phyloP scores from a whole-genome alignment of 2,329 filamentous ascomycete species.

The Fusarium annulatum region DNA sequence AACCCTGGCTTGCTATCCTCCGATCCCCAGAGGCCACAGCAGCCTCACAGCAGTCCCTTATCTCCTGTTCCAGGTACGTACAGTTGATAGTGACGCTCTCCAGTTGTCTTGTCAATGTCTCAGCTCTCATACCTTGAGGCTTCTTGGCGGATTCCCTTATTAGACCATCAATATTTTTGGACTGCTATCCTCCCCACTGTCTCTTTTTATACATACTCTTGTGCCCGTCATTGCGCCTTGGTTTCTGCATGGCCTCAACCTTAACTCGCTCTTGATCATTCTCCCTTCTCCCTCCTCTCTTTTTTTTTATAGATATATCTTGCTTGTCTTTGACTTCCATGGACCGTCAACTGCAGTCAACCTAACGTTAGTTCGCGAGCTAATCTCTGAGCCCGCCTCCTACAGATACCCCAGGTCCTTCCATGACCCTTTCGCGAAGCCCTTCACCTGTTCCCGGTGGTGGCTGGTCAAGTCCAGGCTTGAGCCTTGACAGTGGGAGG shows the following conservation, averaged over 20 bases:
- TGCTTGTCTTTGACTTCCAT: slow-evolving; percentile 20
- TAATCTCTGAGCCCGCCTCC: slow-evolving; percentile 43
- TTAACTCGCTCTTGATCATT: slow-evolving; percentile 2
- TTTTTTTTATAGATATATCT: slow-evolving; percentile 1
- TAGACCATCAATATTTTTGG: slow-evolving; percentile 10
- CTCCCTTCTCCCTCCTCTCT: background rate
- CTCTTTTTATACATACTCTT: slow-evolving; percentile 19
- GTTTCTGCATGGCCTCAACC: slow-evolving; percentile 1
- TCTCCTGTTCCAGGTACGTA: slow-evolving; percentile 68
- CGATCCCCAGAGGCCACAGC: slow-evolving; percentile 45
- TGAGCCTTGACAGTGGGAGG: slow-evolving; percentile 77
- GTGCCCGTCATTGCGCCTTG: slow-evolving; percentile 2
- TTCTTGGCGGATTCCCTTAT: slow-evolving; percentile 19
- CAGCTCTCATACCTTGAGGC: slow-evolving; percentile 25
- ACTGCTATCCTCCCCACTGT: slow-evolving; percentile 13
- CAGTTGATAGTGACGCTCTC: background rate
- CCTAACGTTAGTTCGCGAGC: slow-evolving; percentile 29
- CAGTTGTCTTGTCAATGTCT: slow-evolving; percentile 36
- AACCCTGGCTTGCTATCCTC: slow-evolving; percentile 48
- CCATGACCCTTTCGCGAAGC: slow-evolving; percentile 88
- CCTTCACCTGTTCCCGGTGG: slow-evolving; percentile 86
- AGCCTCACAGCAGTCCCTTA: slow-evolving; percentile 49
- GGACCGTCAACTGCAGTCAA: slow-evolving; percentile 18
- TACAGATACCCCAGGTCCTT: slow-evolving; percentile 64
- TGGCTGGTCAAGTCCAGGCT: slow-evolving; percentile 87